Conservation (phyloP, 805 yeast species). For the Starmerella powellii region DNA sequence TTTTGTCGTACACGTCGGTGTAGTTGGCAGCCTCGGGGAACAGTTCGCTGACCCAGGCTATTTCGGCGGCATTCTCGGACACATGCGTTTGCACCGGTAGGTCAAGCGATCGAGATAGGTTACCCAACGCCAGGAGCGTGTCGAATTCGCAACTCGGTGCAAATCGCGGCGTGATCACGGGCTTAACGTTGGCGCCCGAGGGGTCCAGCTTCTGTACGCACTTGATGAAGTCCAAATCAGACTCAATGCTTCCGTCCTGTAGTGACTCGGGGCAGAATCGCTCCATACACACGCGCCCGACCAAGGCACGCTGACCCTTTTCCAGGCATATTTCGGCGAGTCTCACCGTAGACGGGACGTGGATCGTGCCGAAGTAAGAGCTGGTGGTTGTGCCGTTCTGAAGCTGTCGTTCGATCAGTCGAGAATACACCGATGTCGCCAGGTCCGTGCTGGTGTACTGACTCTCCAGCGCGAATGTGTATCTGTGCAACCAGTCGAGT, state of each 20-base stretch:
- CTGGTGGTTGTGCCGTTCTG: conserved; percentile 83
- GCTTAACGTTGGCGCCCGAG: conserved; percentile 41
- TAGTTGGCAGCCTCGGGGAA: conserved; percentile 64
- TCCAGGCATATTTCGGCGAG: conserved; percentile 59
- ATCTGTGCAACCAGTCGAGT: conserved; percentile 75
- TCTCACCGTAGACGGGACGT: conserved; percentile 58
- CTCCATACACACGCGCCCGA: conserved; percentile 94
- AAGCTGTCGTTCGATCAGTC: conserved; percentile 59
- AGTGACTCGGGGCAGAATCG: conserved; percentile 61
- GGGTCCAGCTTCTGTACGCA: conserved; percentile 48
- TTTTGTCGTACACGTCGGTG: conserved; percentile 63
- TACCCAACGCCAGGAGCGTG: conserved; percentile 52
- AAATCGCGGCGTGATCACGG: conserved; percentile 84
- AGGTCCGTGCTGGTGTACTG: conserved; percentile 41
- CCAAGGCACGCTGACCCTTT: conserved; percentile 73
- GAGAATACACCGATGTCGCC: conserved; percentile 53
- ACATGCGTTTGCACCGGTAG: conserved; percentile 82
- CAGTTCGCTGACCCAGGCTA: conserved; percentile 54
- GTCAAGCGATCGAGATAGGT: conserved; percentile 35
- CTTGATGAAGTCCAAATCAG: conserved; percentile 45
- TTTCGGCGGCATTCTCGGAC: conserved; percentile 68
- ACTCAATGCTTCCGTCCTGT: conserved; percentile 39
- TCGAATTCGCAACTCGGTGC: conserved; percentile 74
- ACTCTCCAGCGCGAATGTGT: conserved; percentile 83
- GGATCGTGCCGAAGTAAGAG: conserved; percentile 81